Evolutionary conservation across 2,329 filamentous ascomycete genomes (phyloP).

Genomic region (Alternaria gansuensis): DNA sequence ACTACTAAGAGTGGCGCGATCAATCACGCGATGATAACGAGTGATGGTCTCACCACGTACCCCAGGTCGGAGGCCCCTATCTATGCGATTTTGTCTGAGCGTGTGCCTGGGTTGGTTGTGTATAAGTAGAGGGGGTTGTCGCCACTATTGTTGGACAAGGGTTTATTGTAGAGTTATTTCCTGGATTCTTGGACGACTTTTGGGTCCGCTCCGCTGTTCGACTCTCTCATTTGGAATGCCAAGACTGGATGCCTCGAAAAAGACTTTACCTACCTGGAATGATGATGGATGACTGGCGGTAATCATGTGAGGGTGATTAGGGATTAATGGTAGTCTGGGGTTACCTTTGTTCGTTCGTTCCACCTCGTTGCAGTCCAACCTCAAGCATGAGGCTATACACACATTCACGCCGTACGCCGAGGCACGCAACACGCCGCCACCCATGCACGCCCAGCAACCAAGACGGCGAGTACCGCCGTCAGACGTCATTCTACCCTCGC

Average conservation of each 20-base stretch:
- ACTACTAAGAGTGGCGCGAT: slow-evolving; percentile 48
- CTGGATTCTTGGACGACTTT: not conserved
- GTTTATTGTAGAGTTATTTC: not conserved
- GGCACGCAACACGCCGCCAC: slow-evolving; percentile 7
- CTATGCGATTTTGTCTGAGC: slow-evolving; percentile 5
- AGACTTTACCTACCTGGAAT: slow-evolving; percentile 9
- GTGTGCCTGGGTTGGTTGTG: slow-evolving; percentile 8
- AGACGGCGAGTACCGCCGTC: slow-evolving; percentile 8
- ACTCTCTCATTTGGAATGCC: slow-evolving; percentile 19
- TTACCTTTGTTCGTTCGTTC: not conserved
- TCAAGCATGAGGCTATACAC: slow-evolving; percentile 11
- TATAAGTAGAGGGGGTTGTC: slow-evolving; percentile 24
- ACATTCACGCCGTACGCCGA: slow-evolving; percentile 8
- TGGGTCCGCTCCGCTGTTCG: slow-evolving; percentile 21
- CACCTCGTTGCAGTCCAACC: slow-evolving; percentile 1
- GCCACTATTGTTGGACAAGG: not conserved
- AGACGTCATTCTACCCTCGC: slow-evolving; percentile 4
- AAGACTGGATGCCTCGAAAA: slow-evolving; percentile 16
- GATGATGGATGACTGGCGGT: not conserved
- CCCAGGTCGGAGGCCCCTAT: not conserved
- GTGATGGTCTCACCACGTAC: slow-evolving; percentile 38
- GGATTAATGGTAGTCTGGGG: not conserved
- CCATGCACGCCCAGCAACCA: not conserved
- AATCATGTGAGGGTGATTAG: not conserved
- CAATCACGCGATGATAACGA: slow-evolving; percentile 52